Base-by-base conservation (phyloP, 805 yeast species). In the Starmerella khaoyaiensis region DNA sequence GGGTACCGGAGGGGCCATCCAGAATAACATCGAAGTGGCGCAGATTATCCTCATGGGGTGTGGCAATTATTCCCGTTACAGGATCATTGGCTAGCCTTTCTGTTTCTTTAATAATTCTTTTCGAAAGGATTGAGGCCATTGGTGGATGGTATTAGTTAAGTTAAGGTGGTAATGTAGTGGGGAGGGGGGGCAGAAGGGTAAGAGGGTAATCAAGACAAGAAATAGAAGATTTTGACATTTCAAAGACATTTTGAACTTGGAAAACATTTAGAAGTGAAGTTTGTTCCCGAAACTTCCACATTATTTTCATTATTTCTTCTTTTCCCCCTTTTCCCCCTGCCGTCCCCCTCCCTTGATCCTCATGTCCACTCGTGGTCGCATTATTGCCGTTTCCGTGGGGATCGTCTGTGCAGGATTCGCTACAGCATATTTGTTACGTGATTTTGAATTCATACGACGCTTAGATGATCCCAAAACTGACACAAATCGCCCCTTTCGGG, bases 51-150 rank as follows among this genome's bases (percentile, higher is more conserved):
- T 87, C 97, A 42, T 81, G 93, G 5, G 99, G 98, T 21, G 66
- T 70, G 2, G 97, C 98, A 0, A 77, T 70, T 51, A 90, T 90
- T 2, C 97, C 98, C 4, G 95, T 93, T 1, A 87, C 97, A 1
- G 98, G 97, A 52, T 90, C 99, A 26, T 83, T 76, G 18, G 78
- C 78, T 28, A 90, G 65, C 45, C 95, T 68, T 56, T 90, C 95
- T 9, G 97, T 87, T 62, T 90, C 98, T 76, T 86, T 84, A 48
- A 87, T 81, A 49, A 87, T 87, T 64, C 98, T 74, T 62, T 83
- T 87, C 30, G 96, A 93, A 43, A n/a, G n/a, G n/a, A n/a, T n/a
- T n/a, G n/a, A 53, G 46, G 40, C 23, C 25, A 11, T 23, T 23
- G 11, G 12, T n/a, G n/a, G 26, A 11, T 11, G 26, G 42, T 42